These are phyloP conservation scores for Coemansia sp. DNA, from an alignment of 192 early-diverging fungal genomes.

Conservation along the genomic window DNA sequence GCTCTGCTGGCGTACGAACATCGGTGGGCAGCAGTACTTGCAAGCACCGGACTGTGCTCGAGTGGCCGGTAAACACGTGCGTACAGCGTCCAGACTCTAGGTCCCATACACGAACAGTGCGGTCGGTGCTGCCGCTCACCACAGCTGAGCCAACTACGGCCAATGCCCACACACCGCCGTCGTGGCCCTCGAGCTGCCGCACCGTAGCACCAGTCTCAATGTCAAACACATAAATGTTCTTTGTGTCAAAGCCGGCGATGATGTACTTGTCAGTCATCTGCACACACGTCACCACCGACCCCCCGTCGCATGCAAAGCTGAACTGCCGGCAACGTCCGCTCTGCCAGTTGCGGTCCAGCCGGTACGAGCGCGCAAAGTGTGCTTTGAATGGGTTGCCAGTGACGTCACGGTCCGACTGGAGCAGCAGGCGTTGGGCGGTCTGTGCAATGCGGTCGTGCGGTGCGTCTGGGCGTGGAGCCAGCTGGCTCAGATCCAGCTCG, in stretches of 20 bases:
- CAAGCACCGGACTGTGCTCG: constrained; percentile 90
- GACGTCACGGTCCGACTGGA: background rate
- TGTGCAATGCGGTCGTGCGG: constrained; percentile 3
- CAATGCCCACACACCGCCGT: constrained; percentile 97
- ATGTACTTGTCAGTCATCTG: constrained; percentile 97
- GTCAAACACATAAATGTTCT: constrained; percentile 91
- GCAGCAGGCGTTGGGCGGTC: constrained; percentile 12
- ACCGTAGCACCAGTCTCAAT: constrained; percentile 73
- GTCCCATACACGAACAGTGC: constrained; percentile 96
- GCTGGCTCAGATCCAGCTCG: constrained; percentile 33
- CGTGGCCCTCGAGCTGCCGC: constrained; percentile 78
- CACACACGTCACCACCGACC: constrained; percentile 89
- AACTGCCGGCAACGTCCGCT: constrained; percentile 71
- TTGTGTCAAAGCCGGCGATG: constrained; percentile 90
- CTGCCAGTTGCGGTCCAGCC: constrained; percentile 83
- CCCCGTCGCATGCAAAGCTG: constrained; percentile 77
- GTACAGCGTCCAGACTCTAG: constrained; percentile 86
- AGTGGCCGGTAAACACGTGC: constrained; percentile 93
- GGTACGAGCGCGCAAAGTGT: constrained; percentile 75
- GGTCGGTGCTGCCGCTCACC: constrained; percentile 92
- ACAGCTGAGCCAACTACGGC: constrained; percentile 86
- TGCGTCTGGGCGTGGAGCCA: constrained; percentile 20
- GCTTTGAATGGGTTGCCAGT: constrained; percentile 68
- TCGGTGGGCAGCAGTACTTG: constrained; percentile 79
- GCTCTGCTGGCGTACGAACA: constrained; percentile 43